Evolutionary conservation across 345 rosid genomes (phyloP).

Genomic region (Gossypium longicalyx): DNA sequence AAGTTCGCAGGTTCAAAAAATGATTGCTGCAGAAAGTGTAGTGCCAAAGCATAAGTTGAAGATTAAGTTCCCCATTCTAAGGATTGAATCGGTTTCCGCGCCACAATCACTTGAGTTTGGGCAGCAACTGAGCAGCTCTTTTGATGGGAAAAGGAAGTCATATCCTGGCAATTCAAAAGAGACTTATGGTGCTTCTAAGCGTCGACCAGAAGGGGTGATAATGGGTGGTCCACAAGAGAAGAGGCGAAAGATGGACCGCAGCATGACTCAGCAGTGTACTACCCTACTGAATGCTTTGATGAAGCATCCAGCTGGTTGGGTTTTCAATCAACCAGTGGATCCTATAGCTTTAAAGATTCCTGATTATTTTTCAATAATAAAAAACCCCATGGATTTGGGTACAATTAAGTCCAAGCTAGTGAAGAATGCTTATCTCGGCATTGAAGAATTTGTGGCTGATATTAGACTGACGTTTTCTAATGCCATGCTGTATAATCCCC

Average conservation of each 20-base stretch:
- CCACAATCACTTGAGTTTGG: constrained; percentile 21
- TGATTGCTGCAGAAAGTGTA: constrained; percentile 5
- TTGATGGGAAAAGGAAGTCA: constrained; percentile 17
- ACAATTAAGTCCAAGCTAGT: constrained; percentile 44
- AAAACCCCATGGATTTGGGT: constrained; percentile 85
- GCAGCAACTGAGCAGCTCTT: constrained; percentile 14
- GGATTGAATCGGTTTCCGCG: constrained; percentile 25
- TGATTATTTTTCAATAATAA: constrained; percentile 69
- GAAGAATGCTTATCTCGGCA: constrained; percentile 37
- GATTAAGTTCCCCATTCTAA: constrained; percentile 50
- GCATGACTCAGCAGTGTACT: constrained; percentile 45
- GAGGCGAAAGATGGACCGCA: constrained; percentile 55
- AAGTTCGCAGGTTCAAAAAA: neutral
- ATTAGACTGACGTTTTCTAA: constrained; percentile 69
- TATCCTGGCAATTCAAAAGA: constrained; percentile 19
- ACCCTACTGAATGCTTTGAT: constrained; percentile 39
- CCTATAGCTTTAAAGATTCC: constrained; percentile 59
- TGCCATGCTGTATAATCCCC: constrained; percentile 84
- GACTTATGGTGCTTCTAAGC: constrained; percentile 33
- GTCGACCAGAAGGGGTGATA: constrained; percentile 23
- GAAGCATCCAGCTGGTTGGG: constrained; percentile 45
- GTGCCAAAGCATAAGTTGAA: constrained; percentile 38
- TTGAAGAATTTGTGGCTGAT: constrained; percentile 77
- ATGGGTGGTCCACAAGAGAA: constrained; percentile 37
- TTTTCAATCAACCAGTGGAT: constrained; percentile 70